phyloP scores from a whole-genome alignment of 345 rosid genomes.

The Barbarea vulgaris region DNA sequence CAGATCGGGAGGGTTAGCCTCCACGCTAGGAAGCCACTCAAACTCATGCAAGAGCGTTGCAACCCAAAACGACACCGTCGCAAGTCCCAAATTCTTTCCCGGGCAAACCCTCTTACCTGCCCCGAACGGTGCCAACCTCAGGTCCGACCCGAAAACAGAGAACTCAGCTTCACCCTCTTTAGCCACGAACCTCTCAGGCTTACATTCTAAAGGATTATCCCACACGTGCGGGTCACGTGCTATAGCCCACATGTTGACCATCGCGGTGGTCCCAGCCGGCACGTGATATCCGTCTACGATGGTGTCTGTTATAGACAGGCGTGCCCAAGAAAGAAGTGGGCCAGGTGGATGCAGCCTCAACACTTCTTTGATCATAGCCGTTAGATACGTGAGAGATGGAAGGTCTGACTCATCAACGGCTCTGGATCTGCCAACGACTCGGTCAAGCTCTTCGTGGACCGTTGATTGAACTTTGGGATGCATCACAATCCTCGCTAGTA shows the following conservation, averaged over 20 bases:
- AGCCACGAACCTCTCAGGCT: conserved; percentile 67
- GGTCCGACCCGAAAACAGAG: conserved; percentile 80
- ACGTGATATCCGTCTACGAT: conserved; percentile 76
- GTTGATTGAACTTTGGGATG: conserved; percentile 63
- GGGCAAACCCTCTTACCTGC: conserved; percentile 89
- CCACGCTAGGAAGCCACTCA: conserved; percentile 55
- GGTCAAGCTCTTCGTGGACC: conserved; percentile 73
- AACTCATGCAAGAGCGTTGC: conserved; percentile 72
- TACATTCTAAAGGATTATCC: conserved; percentile 62
- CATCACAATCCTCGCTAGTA: conserved; percentile 73
- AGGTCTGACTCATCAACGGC: conserved; percentile 61
- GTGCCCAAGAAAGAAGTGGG: conserved; percentile 92
- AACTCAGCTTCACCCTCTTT: conserved; percentile 53
- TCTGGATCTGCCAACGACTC: conserved; percentile 62
- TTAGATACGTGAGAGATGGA: conserved; percentile 52
- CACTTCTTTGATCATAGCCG: conserved; percentile 77
- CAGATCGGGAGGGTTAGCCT: conserved; percentile 45
- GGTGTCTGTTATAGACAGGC: conserved; percentile 70
- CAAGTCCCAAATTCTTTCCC: conserved; percentile 69
- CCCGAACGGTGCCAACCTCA: conserved; percentile 87
- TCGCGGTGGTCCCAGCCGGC: conserved; percentile 84
- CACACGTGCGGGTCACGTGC: conserved; percentile 70
- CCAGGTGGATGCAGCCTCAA: conserved; percentile 92
- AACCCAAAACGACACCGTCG: conserved; percentile 70
- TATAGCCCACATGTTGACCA: conserved; percentile 99